phyloP scores from a whole-genome alignment of 1,139 yeast species.

The Geotrichum macrosporum region DNA sequence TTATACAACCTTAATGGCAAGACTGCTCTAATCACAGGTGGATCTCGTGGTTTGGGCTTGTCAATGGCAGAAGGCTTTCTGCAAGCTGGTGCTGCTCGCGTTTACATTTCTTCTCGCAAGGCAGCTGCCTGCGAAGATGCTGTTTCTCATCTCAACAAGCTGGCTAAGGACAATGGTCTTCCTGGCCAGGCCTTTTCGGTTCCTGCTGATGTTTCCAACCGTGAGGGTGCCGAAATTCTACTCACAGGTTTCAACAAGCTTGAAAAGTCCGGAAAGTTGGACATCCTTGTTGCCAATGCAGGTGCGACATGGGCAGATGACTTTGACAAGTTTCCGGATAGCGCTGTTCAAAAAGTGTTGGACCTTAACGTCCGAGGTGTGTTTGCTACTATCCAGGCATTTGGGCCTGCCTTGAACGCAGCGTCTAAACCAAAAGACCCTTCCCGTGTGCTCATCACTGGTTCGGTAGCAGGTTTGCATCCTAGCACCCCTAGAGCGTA shows the following conservation, averaged over 20 bases:
- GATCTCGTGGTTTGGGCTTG: constrained; percentile 71
- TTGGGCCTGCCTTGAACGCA: constrained; percentile 52
- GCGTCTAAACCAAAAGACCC: constrained; percentile 54
- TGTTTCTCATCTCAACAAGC: constrained; percentile 47
- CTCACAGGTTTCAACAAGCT: constrained; percentile 43
- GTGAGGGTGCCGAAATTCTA: constrained; percentile 49
- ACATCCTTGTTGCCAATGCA: constrained; percentile 71
- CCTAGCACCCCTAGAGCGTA: constrained; percentile 58
- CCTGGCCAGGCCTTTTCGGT: constrained; percentile 49
- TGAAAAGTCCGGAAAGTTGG: constrained; percentile 44
- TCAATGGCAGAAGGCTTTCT: constrained; percentile 64
- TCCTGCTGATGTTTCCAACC: constrained; percentile 58
- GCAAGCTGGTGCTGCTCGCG: constrained; percentile 57
- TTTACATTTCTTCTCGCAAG: constrained; percentile 66
- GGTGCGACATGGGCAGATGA: constrained; percentile 81
- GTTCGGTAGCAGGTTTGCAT: constrained; percentile 50
- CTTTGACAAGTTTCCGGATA: constrained; percentile 56
- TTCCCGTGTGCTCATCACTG: constrained; percentile 60
- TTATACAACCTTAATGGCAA: constrained; percentile 51
- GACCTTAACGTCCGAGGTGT: constrained; percentile 68
- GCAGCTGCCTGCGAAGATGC: constrained; percentile 61
- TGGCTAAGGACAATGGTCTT: constrained; percentile 44
- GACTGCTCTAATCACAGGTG: constrained; percentile 72
- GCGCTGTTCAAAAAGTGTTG: constrained; percentile 61
- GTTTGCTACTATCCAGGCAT: constrained; percentile 60